Evolutionary conservation across 805 yeast genomes (phyloP).

Genomic region (Crinitomyces ghanaensis): DNA sequence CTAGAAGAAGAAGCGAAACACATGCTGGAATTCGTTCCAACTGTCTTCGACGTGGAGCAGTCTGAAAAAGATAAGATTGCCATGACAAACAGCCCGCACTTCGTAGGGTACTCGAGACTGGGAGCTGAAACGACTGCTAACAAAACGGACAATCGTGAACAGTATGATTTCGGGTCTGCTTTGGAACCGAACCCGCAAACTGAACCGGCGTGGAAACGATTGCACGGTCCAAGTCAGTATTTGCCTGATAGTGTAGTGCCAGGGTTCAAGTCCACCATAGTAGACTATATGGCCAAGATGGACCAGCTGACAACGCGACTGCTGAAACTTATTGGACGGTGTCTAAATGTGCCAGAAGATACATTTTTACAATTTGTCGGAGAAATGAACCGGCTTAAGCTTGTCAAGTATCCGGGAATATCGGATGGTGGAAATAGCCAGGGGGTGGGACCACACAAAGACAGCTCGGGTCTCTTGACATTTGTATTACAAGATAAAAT

Average conservation of each 20-base stretch:
- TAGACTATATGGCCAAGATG: constrained; percentile 36
- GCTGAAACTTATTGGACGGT: constrained; percentile 40
- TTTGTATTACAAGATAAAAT: constrained; percentile 46
- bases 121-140: constrained; percentile 49
- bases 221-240: constrained; percentile 50
- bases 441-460: constrained; percentile 60
- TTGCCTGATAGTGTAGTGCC: constrained; percentile 35
- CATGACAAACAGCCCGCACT: constrained; percentile 47
- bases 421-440: constrained; percentile 22
- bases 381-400: constrained; percentile 44
- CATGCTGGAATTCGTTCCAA: constrained; percentile 31
- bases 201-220: constrained; percentile 30
- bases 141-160: constrained; percentile 48
- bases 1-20: constrained; percentile 27
- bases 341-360: constrained; percentile 37
- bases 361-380: constrained; percentile 39
- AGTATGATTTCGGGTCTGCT: constrained; percentile 44
- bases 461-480: constrained; percentile 46
- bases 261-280: constrained; percentile 32
- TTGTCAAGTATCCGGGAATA: constrained; percentile 45
- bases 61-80: constrained; percentile 35
- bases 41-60: constrained; percentile 37
- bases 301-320: constrained; percentile 33
- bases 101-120: constrained; percentile 44
- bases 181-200: constrained; percentile 33